Percentiles rank a stretch among this genome's conserved stretches.
Conservation (phyloP, 225 moss, liverwort and hornwort species). For the Ulota crispa region DNA sequence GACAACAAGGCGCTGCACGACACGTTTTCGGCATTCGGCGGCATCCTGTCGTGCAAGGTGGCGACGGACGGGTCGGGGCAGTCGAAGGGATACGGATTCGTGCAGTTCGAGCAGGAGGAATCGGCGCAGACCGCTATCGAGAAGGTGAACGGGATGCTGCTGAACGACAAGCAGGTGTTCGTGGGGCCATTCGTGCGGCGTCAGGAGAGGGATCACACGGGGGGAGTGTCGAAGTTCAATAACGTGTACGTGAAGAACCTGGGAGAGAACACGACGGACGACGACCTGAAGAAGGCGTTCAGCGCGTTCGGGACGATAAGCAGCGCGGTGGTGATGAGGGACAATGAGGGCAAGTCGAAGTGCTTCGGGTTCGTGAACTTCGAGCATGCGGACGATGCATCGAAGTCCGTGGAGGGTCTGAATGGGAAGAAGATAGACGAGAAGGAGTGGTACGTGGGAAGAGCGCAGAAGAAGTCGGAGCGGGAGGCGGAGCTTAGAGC, state of each 20-base stretch:
- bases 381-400: constrained; percentile 86
- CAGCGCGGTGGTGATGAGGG: constrained; percentile 95
- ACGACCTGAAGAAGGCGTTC: constrained; percentile 55
- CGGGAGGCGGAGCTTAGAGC: constrained; percentile 93
- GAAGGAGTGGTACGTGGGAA: constrained; percentile 94
- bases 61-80: constrained; percentile 83
- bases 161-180: constrained; percentile 91
- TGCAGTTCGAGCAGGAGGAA: constrained; percentile 97
- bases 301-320: constrained; percentile 60
- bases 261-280: constrained; percentile 53
- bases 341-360: constrained; percentile 89
- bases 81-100: constrained; percentile 97
- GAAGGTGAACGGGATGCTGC: constrained; percentile 91
- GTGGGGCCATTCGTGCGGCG: constrained; percentile 94
- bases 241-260: constrained; percentile 80
- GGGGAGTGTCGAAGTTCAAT: constrained; percentile 89
- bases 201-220: constrained; percentile 87
- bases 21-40: constrained; percentile 81
- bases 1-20: constrained; percentile 95
- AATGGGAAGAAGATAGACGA: constrained; percentile 90
- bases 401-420: constrained; percentile 80
- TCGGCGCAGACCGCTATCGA: constrained; percentile 85
- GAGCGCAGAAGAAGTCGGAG: constrained; percentile 95
- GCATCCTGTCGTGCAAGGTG: constrained; percentile 92
- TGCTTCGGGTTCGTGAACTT: constrained; percentile 98